Evolutionary conservation across 2,329 filamentous ascomycete species (phyloP).

Genomic region (Ciborinia camelliae): DNA sequence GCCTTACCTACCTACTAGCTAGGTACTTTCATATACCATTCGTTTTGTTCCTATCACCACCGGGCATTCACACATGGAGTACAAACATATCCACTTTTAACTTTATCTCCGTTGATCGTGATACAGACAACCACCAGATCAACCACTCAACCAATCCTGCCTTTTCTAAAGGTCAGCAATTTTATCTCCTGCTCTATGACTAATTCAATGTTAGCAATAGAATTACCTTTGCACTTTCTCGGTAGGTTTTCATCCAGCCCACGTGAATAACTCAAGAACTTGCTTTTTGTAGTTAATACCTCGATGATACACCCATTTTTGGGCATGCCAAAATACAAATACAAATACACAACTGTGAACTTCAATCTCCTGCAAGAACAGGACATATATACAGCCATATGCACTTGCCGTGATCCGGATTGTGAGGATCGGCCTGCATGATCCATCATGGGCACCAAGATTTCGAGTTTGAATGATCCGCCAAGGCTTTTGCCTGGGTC

Average conservation of each 20-base stretch:
- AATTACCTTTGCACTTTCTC: neutral
- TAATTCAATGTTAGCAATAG: slow-evolving; percentile 2
- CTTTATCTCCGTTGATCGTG: neutral
- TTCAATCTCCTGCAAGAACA: neutral
- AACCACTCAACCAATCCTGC: slow-evolving; percentile 4
- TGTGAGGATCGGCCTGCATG: slow-evolving; percentile 22
- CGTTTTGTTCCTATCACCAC: neutral
- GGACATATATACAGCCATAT: slow-evolving; percentile 2
- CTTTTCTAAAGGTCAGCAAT: slow-evolving; percentile 10
- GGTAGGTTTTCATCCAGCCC: neutral
- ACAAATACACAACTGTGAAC: slow-evolving; percentile 6
- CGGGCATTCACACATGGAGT: neutral
- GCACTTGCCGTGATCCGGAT: slow-evolving; percentile 6
- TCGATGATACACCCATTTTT: neutral
- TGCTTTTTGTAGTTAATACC: neutral
- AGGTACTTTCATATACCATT: neutral
- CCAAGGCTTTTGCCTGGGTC: slow-evolving; percentile 54
- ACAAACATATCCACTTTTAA: slow-evolving; percentile 1
- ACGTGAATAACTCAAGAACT: slow-evolving; percentile 1
- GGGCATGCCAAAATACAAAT: neutral
- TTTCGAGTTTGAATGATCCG: slow-evolving; percentile 57
- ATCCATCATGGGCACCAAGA: slow-evolving; percentile 29
- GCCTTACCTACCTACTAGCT: neutral
- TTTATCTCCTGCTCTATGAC: slow-evolving; percentile 5
- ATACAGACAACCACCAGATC: neutral